Base-by-base conservation (phyloP, 441 rosid genomes). In the Adansonia rubrostipa region DNA sequence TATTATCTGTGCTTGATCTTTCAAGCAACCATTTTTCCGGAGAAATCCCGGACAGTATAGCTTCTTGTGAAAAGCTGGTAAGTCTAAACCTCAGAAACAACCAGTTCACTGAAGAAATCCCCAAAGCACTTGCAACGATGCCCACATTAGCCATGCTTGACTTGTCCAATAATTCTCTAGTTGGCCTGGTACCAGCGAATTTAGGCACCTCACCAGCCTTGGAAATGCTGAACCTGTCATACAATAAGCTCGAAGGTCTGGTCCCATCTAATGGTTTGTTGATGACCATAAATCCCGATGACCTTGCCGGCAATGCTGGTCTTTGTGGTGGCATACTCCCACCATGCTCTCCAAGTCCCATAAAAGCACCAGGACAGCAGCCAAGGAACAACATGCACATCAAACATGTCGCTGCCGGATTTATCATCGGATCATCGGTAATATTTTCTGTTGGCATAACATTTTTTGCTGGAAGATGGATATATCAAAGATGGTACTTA, bases 161-260 rank as follows among this genome's bases (percentile, higher is more conserved):
- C 79, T 88, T 92, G 66, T 92, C 97, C 58, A 84, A 89, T 86
- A 91, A 92, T 74, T 89, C 95, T 64, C 77, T 92, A 10, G 66
- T 82, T 1, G 97, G 97, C 22, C 78, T 51, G 11, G 91, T 92
- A 67, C 97, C 95, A 0, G 79, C 14, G 6, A 84, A 77, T 74
- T 76, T 91, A 3, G 94, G 97, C 73, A 85, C 82, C 77, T 90
- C 91, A 3, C 92, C 93, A 28, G 86, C 97, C 19, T 58, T 92
- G 75, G 97, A 92, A 87, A 88, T 80, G 85, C 86, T 92, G 13
- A 92, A 90, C 77, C 76, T 91, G 73, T 91, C 97, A 11, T 84
- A 82, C 87, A 92, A 92, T 84, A 85, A 83, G 72, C 95, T 92
- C 15, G 75, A 73, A 42, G 97, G 97, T 60, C 88, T 88, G 4